Percentiles rank a stretch among this genome's conserved stretches.
phyloP scores from a whole-genome alignment of 2,329 filamentous ascomycete genomes.

The Calonectria pseudoreteaudii region DNA sequence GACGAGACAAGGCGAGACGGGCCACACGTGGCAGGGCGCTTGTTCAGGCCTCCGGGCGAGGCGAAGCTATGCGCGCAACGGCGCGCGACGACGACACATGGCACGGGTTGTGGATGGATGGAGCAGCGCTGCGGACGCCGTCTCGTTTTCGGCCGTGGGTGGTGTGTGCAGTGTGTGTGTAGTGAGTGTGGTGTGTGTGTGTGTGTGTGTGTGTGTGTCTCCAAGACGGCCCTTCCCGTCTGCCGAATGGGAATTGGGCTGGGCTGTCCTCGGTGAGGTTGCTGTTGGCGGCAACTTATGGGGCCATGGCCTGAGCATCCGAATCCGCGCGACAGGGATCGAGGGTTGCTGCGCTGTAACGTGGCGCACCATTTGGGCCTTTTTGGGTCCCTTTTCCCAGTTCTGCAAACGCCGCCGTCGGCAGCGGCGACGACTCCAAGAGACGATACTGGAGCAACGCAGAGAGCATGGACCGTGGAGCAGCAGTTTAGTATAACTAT shows the following conservation, averaged over 20 bases:
- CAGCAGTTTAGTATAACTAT: too few relatives aligned
- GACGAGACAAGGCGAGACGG: too few relatives aligned
- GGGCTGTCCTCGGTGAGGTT: not conserved
- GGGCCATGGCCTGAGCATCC: slow-evolving; percentile 3
- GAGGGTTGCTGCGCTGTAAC: not conserved
- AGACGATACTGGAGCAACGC: too few relatives aligned
- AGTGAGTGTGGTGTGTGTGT: too few relatives aligned
- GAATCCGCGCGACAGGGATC: not conserved
- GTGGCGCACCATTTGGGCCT: not conserved
- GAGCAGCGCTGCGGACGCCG: not conserved
- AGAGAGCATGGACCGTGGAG: too few relatives aligned
- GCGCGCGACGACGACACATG: too few relatives aligned
- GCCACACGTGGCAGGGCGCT: not conserved
- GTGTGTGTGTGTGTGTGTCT: too few relatives aligned
- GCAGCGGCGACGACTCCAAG: too few relatives aligned
- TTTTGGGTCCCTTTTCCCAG: not conserved
- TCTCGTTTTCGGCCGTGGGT: not conserved
- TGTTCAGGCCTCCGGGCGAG: not conserved
- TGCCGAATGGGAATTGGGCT: too few relatives aligned
- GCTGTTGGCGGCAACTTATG: slow-evolving; percentile 6
- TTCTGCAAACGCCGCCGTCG: not conserved
- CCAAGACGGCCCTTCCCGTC: not conserved
- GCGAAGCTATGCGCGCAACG: too few relatives aligned
- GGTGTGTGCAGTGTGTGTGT: not conserved
- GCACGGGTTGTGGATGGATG: too few relatives aligned